A percentile compares a stretch with the other conserved stretches of the same genome.
These are phyloP conservation scores for Balansia obtecta DNA, from an alignment of 2,329 filamentous ascomycete genomes.

Conservation along the genomic window DNA sequence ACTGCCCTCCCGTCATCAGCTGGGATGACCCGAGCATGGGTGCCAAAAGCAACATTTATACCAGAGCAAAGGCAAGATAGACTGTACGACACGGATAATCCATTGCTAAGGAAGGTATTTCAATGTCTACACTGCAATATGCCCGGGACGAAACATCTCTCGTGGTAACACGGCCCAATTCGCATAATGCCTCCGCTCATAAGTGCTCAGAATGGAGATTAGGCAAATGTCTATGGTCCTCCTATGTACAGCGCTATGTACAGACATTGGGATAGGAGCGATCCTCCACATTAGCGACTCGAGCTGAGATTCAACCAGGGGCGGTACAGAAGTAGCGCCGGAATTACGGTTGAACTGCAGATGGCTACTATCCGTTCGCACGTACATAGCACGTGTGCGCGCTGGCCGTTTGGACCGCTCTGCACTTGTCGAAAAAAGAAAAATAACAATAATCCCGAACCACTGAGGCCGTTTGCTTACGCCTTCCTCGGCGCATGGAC, in stretches of 20 bases:
- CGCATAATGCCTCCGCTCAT: background rate
- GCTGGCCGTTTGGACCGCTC: background rate
- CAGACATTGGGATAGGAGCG: background rate
- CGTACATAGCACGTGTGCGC: background rate
- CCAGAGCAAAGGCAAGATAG: background rate
- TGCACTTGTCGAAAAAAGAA: background rate
- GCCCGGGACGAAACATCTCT: background rate
- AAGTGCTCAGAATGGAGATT: background rate
- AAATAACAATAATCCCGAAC: background rate
- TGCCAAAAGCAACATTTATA: background rate
- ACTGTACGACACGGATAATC: background rate
- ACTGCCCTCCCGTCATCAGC: background rate
- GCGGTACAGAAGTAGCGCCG: background rate
- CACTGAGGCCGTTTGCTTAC: background rate
- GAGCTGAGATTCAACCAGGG: background rate
- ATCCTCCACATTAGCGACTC: background rate
- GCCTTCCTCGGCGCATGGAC: background rate
- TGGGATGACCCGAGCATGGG: background rate
- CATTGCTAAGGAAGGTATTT: too few relatives aligned
- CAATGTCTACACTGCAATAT: too few relatives aligned
- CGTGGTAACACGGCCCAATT: background rate
- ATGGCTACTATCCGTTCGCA: background rate
- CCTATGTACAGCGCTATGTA: too few relatives aligned
- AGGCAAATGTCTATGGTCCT: too few relatives aligned
- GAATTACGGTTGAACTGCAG: background rate